A percentile compares a stretch with the other conserved stretches of the same genome.
phyloP scores from a whole-genome alignment of 768 basidiomycete species.

The Coprinopsis cinerea region DNA sequence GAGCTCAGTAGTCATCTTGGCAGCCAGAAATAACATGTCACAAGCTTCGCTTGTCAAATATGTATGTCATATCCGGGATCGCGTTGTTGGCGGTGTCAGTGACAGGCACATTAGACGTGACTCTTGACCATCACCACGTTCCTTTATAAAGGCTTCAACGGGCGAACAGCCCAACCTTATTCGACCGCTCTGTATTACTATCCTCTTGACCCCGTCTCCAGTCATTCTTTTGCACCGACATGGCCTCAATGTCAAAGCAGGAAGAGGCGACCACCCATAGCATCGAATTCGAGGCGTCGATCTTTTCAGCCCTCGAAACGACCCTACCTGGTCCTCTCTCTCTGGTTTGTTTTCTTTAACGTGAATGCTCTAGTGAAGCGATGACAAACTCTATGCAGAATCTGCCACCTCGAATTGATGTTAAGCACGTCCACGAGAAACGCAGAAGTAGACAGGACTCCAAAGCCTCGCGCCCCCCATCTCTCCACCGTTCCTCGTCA shows the following conservation, averaged over 20 bases:
- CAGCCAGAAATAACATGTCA: too few relatives aligned
- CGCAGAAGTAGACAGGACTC: constrained; percentile 6
- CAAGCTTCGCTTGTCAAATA: too few relatives aligned
- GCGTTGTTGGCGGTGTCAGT: background rate
- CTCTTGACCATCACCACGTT: background rate
- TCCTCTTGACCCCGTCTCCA: background rate
- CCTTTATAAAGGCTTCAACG: too few relatives aligned
- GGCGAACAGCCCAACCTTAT: too few relatives aligned
- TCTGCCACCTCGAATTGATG: constrained; percentile 6
- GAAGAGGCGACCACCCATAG: constrained; percentile 1
- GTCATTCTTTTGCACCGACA: background rate
- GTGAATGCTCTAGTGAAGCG: background rate
- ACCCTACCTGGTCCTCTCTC: constrained; percentile 8
- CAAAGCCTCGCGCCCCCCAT: constrained; percentile 6
- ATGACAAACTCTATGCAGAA: constrained; percentile 1
- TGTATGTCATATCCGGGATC: too few relatives aligned
- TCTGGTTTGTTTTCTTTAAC: constrained; percentile 6
- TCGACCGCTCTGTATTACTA: too few relatives aligned
- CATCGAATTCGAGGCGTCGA: constrained; percentile 8
- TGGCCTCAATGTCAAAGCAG: background rate
- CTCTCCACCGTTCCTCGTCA: constrained; percentile 10
- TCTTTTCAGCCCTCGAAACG: constrained; percentile 10
- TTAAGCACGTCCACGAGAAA: constrained; percentile 7
- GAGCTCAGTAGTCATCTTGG: background rate
- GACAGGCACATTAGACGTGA: background rate